Base-by-base conservation (phyloP, 2,329 filamentous ascomycete species). In the Paecilomyces variotii region DNA sequence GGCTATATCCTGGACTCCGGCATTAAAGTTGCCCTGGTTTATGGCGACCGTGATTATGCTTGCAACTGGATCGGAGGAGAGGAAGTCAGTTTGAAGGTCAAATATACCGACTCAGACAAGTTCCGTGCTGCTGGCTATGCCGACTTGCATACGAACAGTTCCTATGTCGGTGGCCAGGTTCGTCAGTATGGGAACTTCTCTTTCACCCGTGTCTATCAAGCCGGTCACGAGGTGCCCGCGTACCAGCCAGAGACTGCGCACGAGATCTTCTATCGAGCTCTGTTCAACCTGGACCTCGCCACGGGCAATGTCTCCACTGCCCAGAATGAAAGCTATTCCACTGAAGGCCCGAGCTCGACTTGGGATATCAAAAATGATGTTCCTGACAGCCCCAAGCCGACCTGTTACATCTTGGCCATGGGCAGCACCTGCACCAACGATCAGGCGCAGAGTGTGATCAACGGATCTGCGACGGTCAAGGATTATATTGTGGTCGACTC, bases 21-120 rank as follows among this genome's bases (percentile, higher is more conserved):
- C 7, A 76, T 85, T 56, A 82, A 83, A 60, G 82, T 86, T 2
- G 76, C 81, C 49, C 69, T 85, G 28, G 74, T 84, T 45, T 84
- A 85, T 63, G 83, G 83, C 2, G 84, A 86, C 65, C 76, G 80
- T 2, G 83, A 86, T 65, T 85, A 78, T 62, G 76, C 78, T 2
- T 82, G 80, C 65, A 82, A 82, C 62, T 85, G 82, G 83, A 72
- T 82, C 25, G 82, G 82, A 7, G 83, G 81, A 53, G 82, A 85
- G 64, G 68, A 73, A 4, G 77, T 79, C 6, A 80, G 78, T 57
- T 70, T 84, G 3, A 74, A 75, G 1, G 74, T 84, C 39, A 72
- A 79, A 7, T 80, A 81, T 66, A 68, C 72, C 4, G 67, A 72
- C 27, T 70, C 75, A 4, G 66, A 72, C 4, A 65, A 71, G 2